A percentile compares a stretch with the other conserved stretches of the same genome.
Evolutionary conservation across 306 rosid genomes (phyloP).

Genomic region (Albizia julibrissin): DNA sequence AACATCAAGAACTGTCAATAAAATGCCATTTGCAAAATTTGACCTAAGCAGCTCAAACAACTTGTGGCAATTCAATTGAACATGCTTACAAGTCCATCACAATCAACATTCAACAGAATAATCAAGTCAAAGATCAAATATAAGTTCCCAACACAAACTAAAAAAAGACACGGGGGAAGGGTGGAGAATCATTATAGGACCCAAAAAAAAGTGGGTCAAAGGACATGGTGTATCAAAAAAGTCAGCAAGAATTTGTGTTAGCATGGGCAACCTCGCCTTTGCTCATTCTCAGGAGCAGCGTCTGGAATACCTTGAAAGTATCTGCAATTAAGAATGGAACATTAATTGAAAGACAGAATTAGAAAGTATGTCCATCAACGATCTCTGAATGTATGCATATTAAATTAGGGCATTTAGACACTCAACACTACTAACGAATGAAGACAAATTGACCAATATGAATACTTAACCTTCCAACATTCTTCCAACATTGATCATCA

Average conservation of each 20-base stretch:
- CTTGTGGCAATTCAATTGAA: too few species aligned
- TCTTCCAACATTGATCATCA: not conserved
- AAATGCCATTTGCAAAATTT: not conserved
- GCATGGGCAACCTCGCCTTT: conserved; percentile 65
- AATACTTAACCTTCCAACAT: not conserved
- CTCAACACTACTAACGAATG: not conserved
- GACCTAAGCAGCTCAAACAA: too few species aligned
- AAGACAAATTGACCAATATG: not conserved
- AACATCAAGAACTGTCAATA: not conserved
- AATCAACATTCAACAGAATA: not conserved
- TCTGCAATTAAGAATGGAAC: conserved; percentile 39
- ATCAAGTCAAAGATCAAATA: not conserved
- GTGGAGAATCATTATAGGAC: not conserved
- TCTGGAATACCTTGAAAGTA: conserved; percentile 75
- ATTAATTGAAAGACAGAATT: not conserved
- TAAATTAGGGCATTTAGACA: not conserved
- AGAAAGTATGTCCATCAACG: not conserved
- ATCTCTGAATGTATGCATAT: not conserved
- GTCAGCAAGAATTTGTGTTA: conserved; percentile 27
- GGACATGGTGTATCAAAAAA: not conserved
- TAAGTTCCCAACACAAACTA: conserved; percentile 32
- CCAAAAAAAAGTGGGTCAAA: conserved; percentile 25
- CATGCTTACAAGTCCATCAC: conserved; percentile 12
- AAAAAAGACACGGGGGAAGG: conserved; percentile 18
- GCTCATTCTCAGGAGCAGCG: conserved; percentile 57